Conservation (phyloP, 768 basidiomycete genomes). For the Mycena capillaripes region DNA sequence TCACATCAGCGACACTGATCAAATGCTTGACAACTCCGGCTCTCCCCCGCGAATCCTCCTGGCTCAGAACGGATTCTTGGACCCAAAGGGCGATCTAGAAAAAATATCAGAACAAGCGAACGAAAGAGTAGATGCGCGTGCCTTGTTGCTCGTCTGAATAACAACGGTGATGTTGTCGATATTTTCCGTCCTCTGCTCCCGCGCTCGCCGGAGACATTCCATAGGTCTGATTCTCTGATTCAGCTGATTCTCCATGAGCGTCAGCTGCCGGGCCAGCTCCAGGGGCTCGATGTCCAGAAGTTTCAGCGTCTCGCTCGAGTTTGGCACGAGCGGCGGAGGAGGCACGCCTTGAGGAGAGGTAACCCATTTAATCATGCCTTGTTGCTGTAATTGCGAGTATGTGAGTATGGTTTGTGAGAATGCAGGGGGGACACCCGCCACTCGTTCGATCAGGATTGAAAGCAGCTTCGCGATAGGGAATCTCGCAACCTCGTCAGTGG, state of each 20-base stretch:
- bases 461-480: constrained; percentile 84
- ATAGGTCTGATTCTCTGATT: constrained; percentile 91
- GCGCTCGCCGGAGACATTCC: constrained; percentile 90
- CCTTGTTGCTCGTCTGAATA: constrained; percentile 90
- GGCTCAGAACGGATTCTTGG: constrained; percentile 82
- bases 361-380: constrained; percentile 70
- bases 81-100: constrained; percentile 93
- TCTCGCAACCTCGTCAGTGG: constrained; percentile 72
- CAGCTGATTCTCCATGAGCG: constrained; percentile 88
- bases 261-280: constrained; percentile 93
- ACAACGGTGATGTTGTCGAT: constrained; percentile 89
- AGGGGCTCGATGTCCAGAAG: constrained; percentile 89
- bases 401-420: constrained; percentile 8
- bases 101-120: not conserved
- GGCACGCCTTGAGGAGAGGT: constrained; percentile 70
- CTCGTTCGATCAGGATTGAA: constrained; percentile 80
- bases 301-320: constrained; percentile 78
- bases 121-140: constrained; percentile 48
- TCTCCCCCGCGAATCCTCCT: constrained; percentile 88
- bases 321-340: constrained; percentile 84
- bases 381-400: constrained; percentile 47
- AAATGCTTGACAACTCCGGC: constrained; percentile 90
- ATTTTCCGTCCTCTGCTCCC: constrained; percentile 80
- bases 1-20: constrained; percentile 91
- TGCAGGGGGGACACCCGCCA: constrained; percentile 64